Conservation (phyloP, 2,329 filamentous ascomycete genomes). For the Stachybotrys chartarum region DNA sequence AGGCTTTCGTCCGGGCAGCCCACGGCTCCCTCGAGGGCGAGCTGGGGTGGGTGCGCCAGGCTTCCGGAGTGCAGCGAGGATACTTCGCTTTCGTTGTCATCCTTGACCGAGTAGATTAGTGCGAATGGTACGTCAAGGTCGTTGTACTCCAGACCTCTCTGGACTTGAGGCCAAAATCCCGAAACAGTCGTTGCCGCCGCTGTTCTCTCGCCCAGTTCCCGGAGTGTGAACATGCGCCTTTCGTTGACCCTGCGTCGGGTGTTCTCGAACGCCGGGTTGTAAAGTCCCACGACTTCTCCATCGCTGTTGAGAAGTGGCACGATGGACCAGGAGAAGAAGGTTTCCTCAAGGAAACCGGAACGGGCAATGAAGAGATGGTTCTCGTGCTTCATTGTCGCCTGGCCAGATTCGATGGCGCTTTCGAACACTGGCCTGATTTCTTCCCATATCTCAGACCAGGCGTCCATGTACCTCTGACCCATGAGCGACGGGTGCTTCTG, state of each 20-base stretch:
- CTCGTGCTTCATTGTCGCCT: constrained; percentile 80
- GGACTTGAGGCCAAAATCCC: constrained; percentile 66
- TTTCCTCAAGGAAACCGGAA: constrained; percentile 66
- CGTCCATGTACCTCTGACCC: constrained; percentile 62
- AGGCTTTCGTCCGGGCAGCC: constrained; percentile 51
- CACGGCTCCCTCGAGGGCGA: constrained; percentile 64
- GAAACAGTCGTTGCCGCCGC: constrained; percentile 65
- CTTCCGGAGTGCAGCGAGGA: constrained; percentile 66
- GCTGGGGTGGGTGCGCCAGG: constrained; percentile 51
- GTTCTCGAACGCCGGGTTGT: constrained; percentile 77
- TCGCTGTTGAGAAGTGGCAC: constrained; percentile 70
- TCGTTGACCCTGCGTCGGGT: constrained; percentile 73
- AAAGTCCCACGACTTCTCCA: constrained; percentile 67
- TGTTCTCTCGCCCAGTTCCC: constrained; percentile 71
- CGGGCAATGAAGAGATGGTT: constrained; percentile 68
- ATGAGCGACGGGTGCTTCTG: constrained; percentile 71
- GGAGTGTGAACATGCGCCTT: constrained; percentile 69
- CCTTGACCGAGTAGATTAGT: constrained; percentile 67
- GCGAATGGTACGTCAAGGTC: constrained; percentile 70
- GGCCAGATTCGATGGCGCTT: constrained; percentile 60
- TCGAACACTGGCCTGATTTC: constrained; percentile 62
- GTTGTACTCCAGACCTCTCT: constrained; percentile 64
- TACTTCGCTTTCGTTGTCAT: constrained; percentile 64
- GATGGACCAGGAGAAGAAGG: constrained; percentile 77
- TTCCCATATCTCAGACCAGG: constrained; percentile 70